Evolutionary conservation across 768 basidiomycete species (phyloP).

Genomic region (Termitomyces sp.): DNA sequence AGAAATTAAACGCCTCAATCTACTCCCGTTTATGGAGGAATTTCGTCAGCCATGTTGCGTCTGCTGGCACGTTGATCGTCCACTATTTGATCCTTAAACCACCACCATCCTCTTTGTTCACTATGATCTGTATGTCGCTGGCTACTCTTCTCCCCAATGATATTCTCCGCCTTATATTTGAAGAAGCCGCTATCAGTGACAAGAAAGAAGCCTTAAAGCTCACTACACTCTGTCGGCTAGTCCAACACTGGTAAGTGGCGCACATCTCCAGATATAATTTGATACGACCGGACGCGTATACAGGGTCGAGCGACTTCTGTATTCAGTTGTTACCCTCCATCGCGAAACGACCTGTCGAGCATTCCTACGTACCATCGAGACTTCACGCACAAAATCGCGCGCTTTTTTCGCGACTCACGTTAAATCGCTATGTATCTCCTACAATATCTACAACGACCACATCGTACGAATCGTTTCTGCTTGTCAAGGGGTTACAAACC

Average conservation of each 20-base stretch:
- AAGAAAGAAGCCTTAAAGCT: constrained; percentile 26
- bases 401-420: constrained; percentile 31
- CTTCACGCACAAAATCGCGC: constrained; percentile 24
- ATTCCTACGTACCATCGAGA: constrained; percentile 33
- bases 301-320: constrained; percentile 33
- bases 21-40: background rate
- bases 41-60: background rate
- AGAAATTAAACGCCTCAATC: background rate
- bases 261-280: background rate
- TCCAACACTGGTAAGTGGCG: constrained; percentile 27
- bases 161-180: constrained; percentile 30
- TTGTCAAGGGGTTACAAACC: constrained; percentile 27
- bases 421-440: constrained; percentile 31
- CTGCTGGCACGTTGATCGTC: background rate
- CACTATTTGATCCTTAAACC: constrained; percentile 11
- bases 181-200: constrained; percentile 26
- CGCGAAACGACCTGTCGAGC: constrained; percentile 26
- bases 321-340: constrained; percentile 27
- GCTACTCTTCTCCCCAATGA: constrained; percentile 27
- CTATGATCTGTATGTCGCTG: constrained; percentile 5
- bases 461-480: constrained; percentile 26
- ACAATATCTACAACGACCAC: constrained; percentile 26
- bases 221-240: constrained; percentile 23
- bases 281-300: background rate
- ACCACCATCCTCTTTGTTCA: background rate